Base-by-base conservation (phyloP, 306 rosid species). In the Spatholobus suberectus region DNA sequence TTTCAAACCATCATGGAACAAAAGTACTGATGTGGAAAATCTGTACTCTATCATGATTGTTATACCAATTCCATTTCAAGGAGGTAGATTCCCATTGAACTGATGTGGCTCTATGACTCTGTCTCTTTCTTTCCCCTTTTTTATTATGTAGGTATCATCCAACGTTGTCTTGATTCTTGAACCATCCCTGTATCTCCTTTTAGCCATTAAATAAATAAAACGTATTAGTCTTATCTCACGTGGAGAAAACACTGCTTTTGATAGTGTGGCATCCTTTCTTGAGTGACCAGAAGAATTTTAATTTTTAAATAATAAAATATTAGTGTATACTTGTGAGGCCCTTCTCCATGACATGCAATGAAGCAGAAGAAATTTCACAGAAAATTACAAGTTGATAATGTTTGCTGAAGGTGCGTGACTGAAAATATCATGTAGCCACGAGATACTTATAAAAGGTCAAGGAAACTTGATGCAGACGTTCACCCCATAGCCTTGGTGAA, bases 11-110 rank as follows among this genome's bases (percentile, higher is more conserved):
- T 61, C 38, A 27, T 13, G 68, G 20, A 38, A 61, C 68, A 27
- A 26, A 61, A 12, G 68, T 26, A 61, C 20, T 27, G 68, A 61
- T 61, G 68, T 61, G 38, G 68, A 61, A 61, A 61, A 57, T 57
- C 9, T 61, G 1, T 26, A 26, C n/a, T 59, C 7, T 59, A 59
- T 26, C 18, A 2, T 61, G 20, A 14, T 61, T 61, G 26, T 61
- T 61, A 26, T 2, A 26, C 4, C 20, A 27, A 27, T 27, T 26
- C 68, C 68, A 61, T 61, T 61, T 61, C 68, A 29, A 26, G 37
- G 34, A 24, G 35, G n/a, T 24, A 58, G 66, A 58, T 24, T 55
- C 63, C 63, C 63, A 21, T 55, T 55, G 66, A 58, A 58, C 66
- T 59, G 67, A 59, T 59, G 40, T 27, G 68, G 65, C 32, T 27